A percentile compares a stretch with the other conserved stretches of the same genome.
Conservation (phyloP, 371 early-diverging fungal genomes). For the Mortierella sp. region DNA sequence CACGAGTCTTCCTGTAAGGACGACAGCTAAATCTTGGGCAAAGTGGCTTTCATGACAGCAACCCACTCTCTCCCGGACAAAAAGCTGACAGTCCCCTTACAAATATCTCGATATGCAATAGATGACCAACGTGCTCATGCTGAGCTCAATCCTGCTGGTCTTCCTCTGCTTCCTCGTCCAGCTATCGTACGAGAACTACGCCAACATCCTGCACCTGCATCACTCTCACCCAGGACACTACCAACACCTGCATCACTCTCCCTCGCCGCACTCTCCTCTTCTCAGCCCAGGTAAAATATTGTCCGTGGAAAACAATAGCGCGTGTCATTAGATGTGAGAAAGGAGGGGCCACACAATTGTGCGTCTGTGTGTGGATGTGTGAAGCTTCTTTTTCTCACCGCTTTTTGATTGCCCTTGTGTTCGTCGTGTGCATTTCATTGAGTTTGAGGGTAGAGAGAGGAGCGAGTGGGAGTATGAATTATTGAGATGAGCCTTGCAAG, state of each 20-base stretch:
- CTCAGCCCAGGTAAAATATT: conserved; percentile 35
- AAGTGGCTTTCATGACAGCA: no score
- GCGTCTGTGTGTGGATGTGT: neutral
- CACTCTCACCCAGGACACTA: conserved; percentile 33
- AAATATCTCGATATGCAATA: conserved; percentile 3
- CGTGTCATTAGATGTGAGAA: neutral
- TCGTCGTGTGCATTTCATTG: neutral
- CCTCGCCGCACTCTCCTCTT: conserved; percentile 27
- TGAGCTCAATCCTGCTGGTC: conserved; percentile 48
- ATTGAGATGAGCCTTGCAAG: neutral
- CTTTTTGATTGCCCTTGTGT: neutral
- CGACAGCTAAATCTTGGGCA: no score
- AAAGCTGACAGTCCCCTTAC: no score
- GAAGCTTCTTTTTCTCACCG: neutral
- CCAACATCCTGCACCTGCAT: conserved; percentile 43
- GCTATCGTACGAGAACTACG: conserved; percentile 51
- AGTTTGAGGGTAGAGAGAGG: no score
- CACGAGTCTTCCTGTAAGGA: conserved; percentile 37
- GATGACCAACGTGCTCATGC: conserved; percentile 52
- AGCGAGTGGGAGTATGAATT: neutral
- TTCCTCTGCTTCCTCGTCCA: conserved; percentile 53
- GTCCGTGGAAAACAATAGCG: neutral
- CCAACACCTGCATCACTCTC: conserved; percentile 18
- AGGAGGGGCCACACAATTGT: neutral
- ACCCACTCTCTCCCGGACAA: no score